Base-by-base conservation (phyloP, 352 stramenopile species). In the Pythium plurisporium region DNA sequence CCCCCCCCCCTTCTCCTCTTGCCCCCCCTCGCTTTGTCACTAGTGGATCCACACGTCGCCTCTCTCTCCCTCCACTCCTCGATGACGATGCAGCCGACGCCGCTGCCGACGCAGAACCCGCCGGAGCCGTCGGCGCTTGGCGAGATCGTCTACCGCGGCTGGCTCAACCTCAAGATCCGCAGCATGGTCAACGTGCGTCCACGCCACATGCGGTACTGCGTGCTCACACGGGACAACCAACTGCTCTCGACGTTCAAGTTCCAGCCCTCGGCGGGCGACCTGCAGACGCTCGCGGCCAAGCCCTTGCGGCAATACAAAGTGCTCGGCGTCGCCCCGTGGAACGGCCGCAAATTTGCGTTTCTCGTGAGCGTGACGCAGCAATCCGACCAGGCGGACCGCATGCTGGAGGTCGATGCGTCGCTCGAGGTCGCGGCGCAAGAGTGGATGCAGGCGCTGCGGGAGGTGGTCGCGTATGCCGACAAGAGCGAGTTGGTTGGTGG, bases 121-220 rank as follows among this genome's bases (percentile, higher is more conserved):
- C 47, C 46, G 30, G 60, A 86, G 25, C 44, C 71, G 38, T 86
- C 79, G 31, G 70, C 70, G 19, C 86, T 87, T 23, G 81, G 79
- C 34, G 78, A 89, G 70, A 71, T 94, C 46, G 69, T 91, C 41
- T 72, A 87, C 57, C 82, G 80, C 48, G 83, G 83, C 4, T 94
- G 83, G 83, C 70, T 94, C 22, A 89, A 91, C 55, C 79, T 94
- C 62, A 94, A 94, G 73, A 94, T 81, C 31, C 83, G 82, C 53
- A 89, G 77, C 45, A 88, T 91, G 72, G 82, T 94, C 43, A 94
- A 94, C 55, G 76, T 94, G 48, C 75, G 83, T 4, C 83, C 83
- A 46, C 72, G 83, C 44, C 83, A 94, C 68, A 82, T 88, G 73
- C 83, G 83, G 67, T 94, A 91, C 73, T 91, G 79, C 64, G 85